Percentiles rank a stretch among this genome's conserved stretches.
phyloP scores from a whole-genome alignment of 1,139 yeast species.

The Nadsonia commutata region DNA sequence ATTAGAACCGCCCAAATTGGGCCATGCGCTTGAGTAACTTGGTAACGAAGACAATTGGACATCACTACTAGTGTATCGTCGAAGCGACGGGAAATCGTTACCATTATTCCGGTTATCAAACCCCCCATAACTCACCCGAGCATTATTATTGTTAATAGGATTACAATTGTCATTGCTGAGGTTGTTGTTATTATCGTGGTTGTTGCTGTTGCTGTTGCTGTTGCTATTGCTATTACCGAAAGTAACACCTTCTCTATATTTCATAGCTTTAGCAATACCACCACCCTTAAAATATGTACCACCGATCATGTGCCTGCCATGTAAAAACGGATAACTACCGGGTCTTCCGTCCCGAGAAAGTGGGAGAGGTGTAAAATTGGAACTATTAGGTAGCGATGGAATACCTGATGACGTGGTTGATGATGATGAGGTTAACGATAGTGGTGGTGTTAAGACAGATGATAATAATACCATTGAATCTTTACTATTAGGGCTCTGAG shows the following conservation, averaged over 20 bases:
- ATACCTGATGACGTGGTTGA: conserved; percentile 15
- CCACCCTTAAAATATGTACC: conserved; percentile 5
- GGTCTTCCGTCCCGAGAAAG: conserved; percentile 17
- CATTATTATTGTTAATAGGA: too few relatives aligned
- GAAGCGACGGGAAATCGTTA: too few relatives aligned
- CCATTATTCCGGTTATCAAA: too few relatives aligned
- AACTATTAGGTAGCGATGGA: conserved; percentile 13
- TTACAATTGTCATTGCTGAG: too few relatives aligned
- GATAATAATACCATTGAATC: not conserved
- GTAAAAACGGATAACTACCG: conserved; percentile 17
- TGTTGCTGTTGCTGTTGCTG: not conserved
- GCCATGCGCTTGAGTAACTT: too few relatives aligned
- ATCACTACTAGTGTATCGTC: not conserved
- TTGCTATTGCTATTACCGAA: not conserved
- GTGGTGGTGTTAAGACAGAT: conserved; percentile 11
- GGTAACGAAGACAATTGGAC: not conserved
- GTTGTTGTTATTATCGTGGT: too few relatives aligned
- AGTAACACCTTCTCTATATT: conserved; percentile 3
- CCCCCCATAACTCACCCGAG: too few relatives aligned
- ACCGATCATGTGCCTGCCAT: conserved; percentile 1
- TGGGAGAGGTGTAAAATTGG: not conserved
- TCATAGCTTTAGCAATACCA: conserved; percentile 5
- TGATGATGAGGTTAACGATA: conserved; percentile 16
- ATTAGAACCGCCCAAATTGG: too few relatives aligned
- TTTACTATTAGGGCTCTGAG: not conserved